phyloP scores from a whole-genome alignment of 176 grass and related monocot species.

The Zoysia pacifica region DNA sequence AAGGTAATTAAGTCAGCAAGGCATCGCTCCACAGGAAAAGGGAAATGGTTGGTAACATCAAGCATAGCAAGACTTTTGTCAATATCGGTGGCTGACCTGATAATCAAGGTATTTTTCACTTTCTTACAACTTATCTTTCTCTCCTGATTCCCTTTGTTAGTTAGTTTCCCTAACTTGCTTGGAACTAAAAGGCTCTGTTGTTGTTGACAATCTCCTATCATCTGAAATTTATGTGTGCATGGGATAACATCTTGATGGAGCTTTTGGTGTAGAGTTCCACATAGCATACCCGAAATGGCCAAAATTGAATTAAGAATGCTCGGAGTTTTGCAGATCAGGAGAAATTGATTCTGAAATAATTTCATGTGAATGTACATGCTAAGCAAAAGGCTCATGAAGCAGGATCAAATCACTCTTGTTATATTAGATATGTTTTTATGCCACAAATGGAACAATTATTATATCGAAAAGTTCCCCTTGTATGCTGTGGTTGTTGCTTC shows the following conservation, averaged over 20 bases:
- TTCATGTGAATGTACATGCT: background rate
- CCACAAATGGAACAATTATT: background rate
- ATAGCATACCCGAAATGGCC: background rate
- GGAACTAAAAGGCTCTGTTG: background rate
- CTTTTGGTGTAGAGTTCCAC: background rate
- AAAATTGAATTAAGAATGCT: background rate
- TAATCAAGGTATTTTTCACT: conserved; percentile 79
- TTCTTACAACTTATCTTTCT: background rate
- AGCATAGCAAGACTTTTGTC: conserved; percentile 82
- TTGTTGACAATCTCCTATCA: conserved; percentile 16
- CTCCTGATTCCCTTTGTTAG: background rate
- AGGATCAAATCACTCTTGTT: background rate
- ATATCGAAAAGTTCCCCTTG: background rate
- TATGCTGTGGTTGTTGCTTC: conserved; percentile 13
- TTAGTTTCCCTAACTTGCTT: background rate
- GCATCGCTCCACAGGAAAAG: conserved; percentile 88
- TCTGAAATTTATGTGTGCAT: conserved; percentile 41
- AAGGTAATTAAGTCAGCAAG: conserved; percentile 60
- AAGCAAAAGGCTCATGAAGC: background rate
- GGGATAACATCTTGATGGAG: background rate
- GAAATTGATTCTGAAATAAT: conserved; percentile 6
- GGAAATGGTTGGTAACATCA: conserved; percentile 95
- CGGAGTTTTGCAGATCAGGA: background rate
- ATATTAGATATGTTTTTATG: background rate
- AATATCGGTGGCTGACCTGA: conserved; percentile 81